phyloP scores from a whole-genome alignment of 202 grass and related monocot species.

The Dendrocalamus latiflorus region DNA sequence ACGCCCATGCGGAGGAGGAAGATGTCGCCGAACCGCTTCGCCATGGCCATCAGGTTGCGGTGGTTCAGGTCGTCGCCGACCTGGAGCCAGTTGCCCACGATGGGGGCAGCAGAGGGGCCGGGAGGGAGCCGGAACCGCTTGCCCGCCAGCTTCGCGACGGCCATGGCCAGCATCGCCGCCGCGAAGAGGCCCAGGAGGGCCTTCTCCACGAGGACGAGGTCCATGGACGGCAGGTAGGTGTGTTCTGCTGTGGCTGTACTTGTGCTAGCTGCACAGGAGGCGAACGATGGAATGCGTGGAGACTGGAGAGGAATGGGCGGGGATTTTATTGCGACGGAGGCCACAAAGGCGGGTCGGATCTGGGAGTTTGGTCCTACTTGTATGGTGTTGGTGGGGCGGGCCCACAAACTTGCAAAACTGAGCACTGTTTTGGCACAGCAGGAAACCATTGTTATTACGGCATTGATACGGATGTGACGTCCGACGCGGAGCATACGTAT shows the following conservation, averaged over 20 bases:
- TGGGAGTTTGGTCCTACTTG: background rate
- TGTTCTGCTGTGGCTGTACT: background rate
- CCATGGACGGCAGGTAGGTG: slow-evolving; percentile 51
- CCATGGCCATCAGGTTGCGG: slow-evolving; percentile 50
- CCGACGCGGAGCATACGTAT: too few relatives aligned
- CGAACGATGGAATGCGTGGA: background rate
- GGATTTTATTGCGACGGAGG: slow-evolving; percentile 13
- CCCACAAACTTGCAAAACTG: too few relatives aligned
- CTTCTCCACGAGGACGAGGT: slow-evolving; percentile 65
- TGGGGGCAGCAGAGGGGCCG: slow-evolving; percentile 44
- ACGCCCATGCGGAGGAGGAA: slow-evolving; percentile 75
- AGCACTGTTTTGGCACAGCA: too few relatives aligned
- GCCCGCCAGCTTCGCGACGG: slow-evolving; percentile 54
- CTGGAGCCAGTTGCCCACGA: slow-evolving; percentile 84
- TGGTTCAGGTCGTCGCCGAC: slow-evolving; percentile 91
- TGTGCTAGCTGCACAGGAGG: background rate
- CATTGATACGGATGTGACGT: too few relatives aligned
- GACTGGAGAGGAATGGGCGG: background rate
- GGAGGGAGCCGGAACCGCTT: slow-evolving; percentile 58
- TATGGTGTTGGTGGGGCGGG: too few relatives aligned
- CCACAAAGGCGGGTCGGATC: background rate
- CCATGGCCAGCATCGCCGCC: slow-evolving; percentile 48
- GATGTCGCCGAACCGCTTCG: slow-evolving; percentile 60
- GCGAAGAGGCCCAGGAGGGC: slow-evolving; percentile 70
- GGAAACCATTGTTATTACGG: too few relatives aligned